A percentile compares a stretch with the other conserved stretches of the same genome.
phyloP scores from a whole-genome alignment of 495 filamentous ascomycete genomes.

The Daldinia vernicosa region DNA sequence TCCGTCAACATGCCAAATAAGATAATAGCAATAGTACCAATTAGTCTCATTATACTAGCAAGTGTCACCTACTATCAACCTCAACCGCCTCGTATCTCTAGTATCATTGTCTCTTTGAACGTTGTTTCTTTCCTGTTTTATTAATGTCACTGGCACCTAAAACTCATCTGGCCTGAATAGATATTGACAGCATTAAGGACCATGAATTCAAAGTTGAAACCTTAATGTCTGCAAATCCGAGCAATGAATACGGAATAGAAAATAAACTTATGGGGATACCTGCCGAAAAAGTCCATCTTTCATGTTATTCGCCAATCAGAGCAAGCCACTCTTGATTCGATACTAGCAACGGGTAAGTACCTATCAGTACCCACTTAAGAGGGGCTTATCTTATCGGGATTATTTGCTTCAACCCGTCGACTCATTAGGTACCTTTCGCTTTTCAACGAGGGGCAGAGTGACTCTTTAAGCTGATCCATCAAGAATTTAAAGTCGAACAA shows the following conservation, averaged over 20 bases:
- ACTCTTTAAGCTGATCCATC: constrained; percentile 6
- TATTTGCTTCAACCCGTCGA: constrained; percentile 22
- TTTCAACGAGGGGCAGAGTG: constrained; percentile 31
- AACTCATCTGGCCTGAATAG: too few species aligned
- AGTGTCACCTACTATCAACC: too few species aligned
- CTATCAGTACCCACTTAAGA: constrained; percentile 32
- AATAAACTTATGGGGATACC: not conserved
- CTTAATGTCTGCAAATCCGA: not conserved
- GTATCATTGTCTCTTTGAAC: too few species aligned
- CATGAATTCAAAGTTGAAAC: not conserved
- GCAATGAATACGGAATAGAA: not conserved
- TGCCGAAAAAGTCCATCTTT: not conserved
- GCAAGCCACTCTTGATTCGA: too few species aligned
- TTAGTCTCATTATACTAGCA: too few species aligned
- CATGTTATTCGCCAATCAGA: constrained; percentile 3
- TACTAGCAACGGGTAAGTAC: too few species aligned
- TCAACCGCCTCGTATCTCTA: too few species aligned
- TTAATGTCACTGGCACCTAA: too few species aligned
- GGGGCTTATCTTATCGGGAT: constrained; percentile 40
- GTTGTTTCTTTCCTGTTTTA: too few species aligned
- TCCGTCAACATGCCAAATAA: too few species aligned
- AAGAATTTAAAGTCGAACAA: not conserved
- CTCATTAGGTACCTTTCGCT: constrained; percentile 2
- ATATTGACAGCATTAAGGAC: too few species aligned
- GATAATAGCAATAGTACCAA: too few species aligned